These are phyloP conservation scores for Suhomyces yuchorum DNA, from an alignment of 1,139 yeast genomes.

Conservation along the genomic window DNA sequence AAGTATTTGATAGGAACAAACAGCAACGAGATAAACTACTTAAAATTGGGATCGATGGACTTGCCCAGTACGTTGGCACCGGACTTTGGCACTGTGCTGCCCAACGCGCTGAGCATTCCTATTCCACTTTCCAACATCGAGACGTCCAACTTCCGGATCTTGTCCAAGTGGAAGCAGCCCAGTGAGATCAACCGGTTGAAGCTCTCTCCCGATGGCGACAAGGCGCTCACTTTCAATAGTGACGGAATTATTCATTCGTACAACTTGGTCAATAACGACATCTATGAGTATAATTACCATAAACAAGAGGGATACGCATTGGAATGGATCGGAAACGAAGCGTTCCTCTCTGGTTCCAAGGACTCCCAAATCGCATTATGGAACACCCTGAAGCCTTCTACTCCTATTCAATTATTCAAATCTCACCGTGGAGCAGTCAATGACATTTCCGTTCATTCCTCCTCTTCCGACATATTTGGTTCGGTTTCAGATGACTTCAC, in stretches of 20 bases:
- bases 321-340: conserved; percentile 57
- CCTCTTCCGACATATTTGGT: conserved; percentile 54
- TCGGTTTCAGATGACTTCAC: conserved; percentile 74
- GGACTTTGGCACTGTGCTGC: conserved; percentile 27
- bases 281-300: conserved; percentile 57
- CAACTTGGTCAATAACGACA: conserved; percentile 27
- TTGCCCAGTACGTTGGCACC: conserved; percentile 55
- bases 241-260: conserved; percentile 46
- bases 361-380: conserved; percentile 71
- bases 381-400: conserved; percentile 51
- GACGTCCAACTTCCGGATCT: conserved; percentile 35
- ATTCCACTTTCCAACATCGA: conserved; percentile 27
- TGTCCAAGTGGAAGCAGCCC: conserved; percentile 53
- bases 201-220: conserved; percentile 37
- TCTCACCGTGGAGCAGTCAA: conserved; percentile 56
- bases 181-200: conserved; percentile 55
- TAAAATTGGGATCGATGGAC: conserved; percentile 48
- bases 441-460: conserved; percentile 57
- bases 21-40: conserved; percentile 44
- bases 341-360: conserved; percentile 65
- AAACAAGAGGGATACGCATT: conserved; percentile 68
- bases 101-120: conserved; percentile 25
- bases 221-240: conserved; percentile 53
- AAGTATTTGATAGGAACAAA: conserved; percentile 54
- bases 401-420: conserved; percentile 48